Percentiles rank a stretch among this genome's conserved stretches.
Evolutionary conservation across 83 land plant genomes (phyloP).

Genomic region (Isoetes engelmannii): DNA sequence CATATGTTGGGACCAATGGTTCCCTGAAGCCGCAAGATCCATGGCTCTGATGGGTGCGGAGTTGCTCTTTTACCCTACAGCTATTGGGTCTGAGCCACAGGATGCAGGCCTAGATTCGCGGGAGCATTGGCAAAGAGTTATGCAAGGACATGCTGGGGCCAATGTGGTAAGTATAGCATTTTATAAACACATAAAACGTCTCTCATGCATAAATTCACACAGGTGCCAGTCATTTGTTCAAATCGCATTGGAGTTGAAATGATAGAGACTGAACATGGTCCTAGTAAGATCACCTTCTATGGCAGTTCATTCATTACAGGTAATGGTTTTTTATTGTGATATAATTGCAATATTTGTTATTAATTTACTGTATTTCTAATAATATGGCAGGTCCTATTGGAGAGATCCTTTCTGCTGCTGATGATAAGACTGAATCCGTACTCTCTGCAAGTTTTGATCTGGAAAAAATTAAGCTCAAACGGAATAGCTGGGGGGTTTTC

Average conservation of each 20-base stretch:
- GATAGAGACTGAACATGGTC: constrained; percentile 86
- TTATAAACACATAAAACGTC: background rate
- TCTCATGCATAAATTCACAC: background rate
- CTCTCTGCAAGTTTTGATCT: constrained; percentile 69
- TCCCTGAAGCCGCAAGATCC: constrained; percentile 89
- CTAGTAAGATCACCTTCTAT: constrained; percentile 80
- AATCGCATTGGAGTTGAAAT: constrained; percentile 90
- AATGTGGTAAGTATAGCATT: constrained; percentile 53
- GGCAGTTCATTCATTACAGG: constrained; percentile 96
- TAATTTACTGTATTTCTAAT: background rate
- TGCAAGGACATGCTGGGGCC: constrained; percentile 99
- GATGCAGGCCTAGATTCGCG: constrained; percentile 74
- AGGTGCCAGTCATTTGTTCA: constrained; percentile 89
- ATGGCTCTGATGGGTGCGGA: constrained; percentile 96
- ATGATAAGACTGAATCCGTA: constrained; percentile 75
- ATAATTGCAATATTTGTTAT: background rate
- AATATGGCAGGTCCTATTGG: constrained; percentile 71
- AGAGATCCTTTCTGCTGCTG: constrained; percentile 70
- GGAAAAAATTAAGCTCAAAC: constrained; percentile 59
- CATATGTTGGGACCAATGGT: constrained; percentile 99
- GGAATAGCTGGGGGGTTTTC: constrained; percentile 88
- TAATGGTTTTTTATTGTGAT: constrained; percentile 6
- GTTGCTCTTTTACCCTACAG: constrained; percentile 86
- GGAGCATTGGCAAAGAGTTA: constrained; percentile 89
- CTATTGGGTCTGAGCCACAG: constrained; percentile 94